phyloP scores from a whole-genome alignment of 441 rosid genomes.

The Populus hybrid region DNA sequence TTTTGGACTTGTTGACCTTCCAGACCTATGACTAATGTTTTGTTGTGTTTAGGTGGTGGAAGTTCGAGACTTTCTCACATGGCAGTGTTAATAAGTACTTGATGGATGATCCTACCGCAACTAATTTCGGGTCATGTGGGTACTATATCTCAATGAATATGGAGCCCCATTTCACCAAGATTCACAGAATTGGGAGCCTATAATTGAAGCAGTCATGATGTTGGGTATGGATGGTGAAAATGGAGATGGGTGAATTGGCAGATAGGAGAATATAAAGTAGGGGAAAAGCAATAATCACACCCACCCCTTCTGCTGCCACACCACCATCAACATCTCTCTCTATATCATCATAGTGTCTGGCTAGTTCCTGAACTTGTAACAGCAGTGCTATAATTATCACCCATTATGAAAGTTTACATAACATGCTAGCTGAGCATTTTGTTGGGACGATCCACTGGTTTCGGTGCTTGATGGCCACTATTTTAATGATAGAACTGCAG shows the following conservation, averaged over 20 bases:
- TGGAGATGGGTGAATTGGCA: background rate
- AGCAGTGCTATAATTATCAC: background rate
- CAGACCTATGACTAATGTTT: background rate
- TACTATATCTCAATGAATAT: background rate
- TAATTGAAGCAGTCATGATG: conserved; percentile 11
- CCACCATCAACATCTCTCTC: background rate
- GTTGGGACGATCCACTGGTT: background rate
- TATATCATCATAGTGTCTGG: conserved; percentile 6
- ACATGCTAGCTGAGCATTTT: background rate
- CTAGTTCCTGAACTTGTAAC: conserved; percentile 3
- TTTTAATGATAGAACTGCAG: background rate
- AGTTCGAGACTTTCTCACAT: background rate
- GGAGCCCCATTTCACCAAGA: background rate
- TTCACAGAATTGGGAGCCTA: background rate
- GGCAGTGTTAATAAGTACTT: background rate
- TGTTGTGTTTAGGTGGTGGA: background rate
- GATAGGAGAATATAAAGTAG: background rate
- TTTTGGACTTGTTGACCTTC: background rate
- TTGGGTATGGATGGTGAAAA: conserved; percentile 11
- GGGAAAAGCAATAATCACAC: conserved; percentile 9
- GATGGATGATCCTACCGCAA: background rate
- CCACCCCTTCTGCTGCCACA: conserved; percentile 15
- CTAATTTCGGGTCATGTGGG: background rate
- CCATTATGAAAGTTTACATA: background rate
- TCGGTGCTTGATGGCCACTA: background rate